Conservation (phyloP, 1,139 yeast genomes). For the Yamadazyma trypodendri region DNA sequence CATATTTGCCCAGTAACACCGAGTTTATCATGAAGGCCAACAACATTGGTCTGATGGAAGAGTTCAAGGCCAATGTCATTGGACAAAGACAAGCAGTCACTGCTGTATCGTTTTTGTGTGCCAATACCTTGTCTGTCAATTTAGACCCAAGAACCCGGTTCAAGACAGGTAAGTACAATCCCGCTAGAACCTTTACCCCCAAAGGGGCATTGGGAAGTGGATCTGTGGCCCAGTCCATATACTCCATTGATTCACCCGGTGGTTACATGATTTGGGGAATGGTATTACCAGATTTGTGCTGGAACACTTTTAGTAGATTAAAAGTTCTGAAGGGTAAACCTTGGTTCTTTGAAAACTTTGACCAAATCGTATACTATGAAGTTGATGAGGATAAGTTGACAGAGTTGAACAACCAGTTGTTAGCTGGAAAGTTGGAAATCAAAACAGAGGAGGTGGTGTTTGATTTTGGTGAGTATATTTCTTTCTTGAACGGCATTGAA, state of each 20-base stretch:
- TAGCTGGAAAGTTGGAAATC: slow-evolving; percentile 25
- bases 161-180: slow-evolving; percentile 34
- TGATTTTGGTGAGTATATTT: slow-evolving; percentile 26
- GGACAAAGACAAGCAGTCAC: slow-evolving; percentile 31
- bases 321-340: slow-evolving; percentile 22
- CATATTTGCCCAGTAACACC: slow-evolving; percentile 33
- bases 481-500: slow-evolving; percentile 22
- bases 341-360: slow-evolving; percentile 34
- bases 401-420: slow-evolving; percentile 22
- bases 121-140: slow-evolving; percentile 31
- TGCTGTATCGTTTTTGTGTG: slow-evolving; percentile 38
- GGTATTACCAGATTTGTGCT: slow-evolving; percentile 33
- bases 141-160: slow-evolving; percentile 34
- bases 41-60: slow-evolving; percentile 23
- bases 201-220: slow-evolving; percentile 35
- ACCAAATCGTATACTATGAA: slow-evolving; percentile 35
- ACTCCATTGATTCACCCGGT: slow-evolving; percentile 39
- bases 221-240: slow-evolving; percentile 33
- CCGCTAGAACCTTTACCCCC: slow-evolving; percentile 38
- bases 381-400: slow-evolving; percentile 27
- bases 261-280: slow-evolving; percentile 42
- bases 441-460: slow-evolving; percentile 25
- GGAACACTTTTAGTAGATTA: slow-evolving; percentile 33
- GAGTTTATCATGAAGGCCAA: slow-evolving; percentile 33
- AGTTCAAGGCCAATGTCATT: slow-evolving; percentile 26